Base-by-base conservation (phyloP, 164 flowering plant species). In the Vitis riparia region DNA sequence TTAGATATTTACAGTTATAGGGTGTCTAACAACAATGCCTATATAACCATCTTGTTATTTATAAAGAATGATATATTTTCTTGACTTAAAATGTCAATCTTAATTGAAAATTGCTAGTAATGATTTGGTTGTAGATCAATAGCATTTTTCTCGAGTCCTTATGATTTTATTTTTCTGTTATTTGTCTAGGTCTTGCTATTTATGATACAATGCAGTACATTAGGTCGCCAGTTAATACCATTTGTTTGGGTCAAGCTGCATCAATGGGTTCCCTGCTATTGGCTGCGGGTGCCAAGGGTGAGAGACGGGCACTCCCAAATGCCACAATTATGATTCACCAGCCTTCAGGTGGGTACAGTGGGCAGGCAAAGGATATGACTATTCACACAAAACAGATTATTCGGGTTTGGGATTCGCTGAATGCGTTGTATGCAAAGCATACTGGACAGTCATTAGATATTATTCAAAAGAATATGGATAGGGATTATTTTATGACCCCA, bases 151-250 rank as follows among this genome's bases (percentile, higher is more conserved):
- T 14, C 3, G 4, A 37, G 13, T 66, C 1, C 58, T 63, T 51
- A 56, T 16, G n/a, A 27, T 51, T 47, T 14, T 55, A 10, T 37
- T 63, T 17, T 75, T 19, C 6, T 30, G 15, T 59, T 12, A 15
- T 58, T n/a, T 30, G 32, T 78, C 55, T 71, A 88, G 92, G 92
- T 55, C 92, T 94, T 60, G 98, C 99, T 12, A 92, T 94, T 48
- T 94, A 94, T 71, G 99, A 94, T 67, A 92, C 98, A 16, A 93
- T 94, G 94, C 99, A 91, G 84, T 94, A 94, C 66, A 89, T 94
- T 58, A 78, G 86, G 16, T 88, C 93, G 11, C 99, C 99, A 8
- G 78, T 94, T 65, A 85, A 82, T 72, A 94, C 99, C 10, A 84
- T 89, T 58, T 94, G 99, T 75, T 75, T 94, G 69, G 99, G 99